Percentiles rank a stretch among this genome's conserved stretches.
Evolutionary conservation across 2,329 filamentous ascomycete species (phyloP).

Genomic region (Cordyceps farinosa): DNA sequence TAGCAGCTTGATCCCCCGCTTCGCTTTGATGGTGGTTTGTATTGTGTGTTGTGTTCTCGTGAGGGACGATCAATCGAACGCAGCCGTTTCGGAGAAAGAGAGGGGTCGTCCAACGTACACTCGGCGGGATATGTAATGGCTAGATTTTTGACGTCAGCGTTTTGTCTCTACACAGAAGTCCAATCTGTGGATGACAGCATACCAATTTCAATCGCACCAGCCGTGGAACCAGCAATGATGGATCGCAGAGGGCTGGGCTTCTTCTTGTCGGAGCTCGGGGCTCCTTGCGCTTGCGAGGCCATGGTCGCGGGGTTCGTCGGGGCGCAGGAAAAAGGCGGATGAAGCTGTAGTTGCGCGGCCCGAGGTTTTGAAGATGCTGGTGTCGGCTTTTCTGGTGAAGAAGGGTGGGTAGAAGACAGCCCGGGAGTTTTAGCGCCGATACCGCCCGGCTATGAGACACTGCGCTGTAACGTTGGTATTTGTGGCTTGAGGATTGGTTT

Average conservation of each 20-base stretch:
- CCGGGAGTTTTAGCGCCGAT: constrained; percentile 13
- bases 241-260: constrained; percentile 78
- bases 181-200: constrained; percentile 27
- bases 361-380: constrained; percentile 6
- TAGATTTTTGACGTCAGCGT: constrained; percentile 23
- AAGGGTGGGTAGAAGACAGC: not conserved
- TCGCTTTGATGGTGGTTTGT: not conserved
- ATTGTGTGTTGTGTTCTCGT: not conserved
- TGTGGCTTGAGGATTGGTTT: not conserved
- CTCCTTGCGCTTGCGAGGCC: constrained; percentile 17
- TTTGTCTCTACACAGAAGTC: not conserved
- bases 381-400: constrained; percentile 1
- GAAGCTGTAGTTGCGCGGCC: not conserved
- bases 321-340: not conserved
- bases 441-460: constrained; percentile 1
- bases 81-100: no score
- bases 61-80: not conserved
- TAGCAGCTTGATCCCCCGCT: not conserved
- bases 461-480: no score
- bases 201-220: constrained; percentile 93
- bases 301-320: constrained; percentile 2
- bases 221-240: constrained; percentile 87
- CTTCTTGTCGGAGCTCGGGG: constrained; percentile 32
- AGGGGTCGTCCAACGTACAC: constrained; percentile 53
- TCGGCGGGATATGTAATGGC: constrained; percentile 92